Evolutionary conservation across 352 stramenopile species (phyloP).

Genomic region (Elongisporangium prolatum): DNA sequence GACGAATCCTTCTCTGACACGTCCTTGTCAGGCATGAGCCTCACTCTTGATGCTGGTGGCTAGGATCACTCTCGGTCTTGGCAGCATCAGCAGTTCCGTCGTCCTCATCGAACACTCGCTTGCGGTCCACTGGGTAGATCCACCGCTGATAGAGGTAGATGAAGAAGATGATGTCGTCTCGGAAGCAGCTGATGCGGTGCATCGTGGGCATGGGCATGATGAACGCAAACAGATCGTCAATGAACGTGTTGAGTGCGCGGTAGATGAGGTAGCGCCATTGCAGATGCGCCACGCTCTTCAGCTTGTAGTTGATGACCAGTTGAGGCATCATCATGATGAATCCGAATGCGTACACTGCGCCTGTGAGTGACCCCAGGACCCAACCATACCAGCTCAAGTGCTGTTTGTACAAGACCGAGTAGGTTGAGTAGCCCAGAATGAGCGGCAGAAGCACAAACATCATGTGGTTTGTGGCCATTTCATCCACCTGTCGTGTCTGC

Average conservation of each 20-base stretch:
- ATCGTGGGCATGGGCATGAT: slow-evolving; percentile 91
- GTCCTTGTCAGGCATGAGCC: too few relatives aligned
- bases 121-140: slow-evolving; percentile 83
- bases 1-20: too few relatives aligned
- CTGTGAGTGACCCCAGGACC: slow-evolving; percentile 83
- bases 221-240: slow-evolving; percentile 91
- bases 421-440: slow-evolving; percentile 69
- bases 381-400: slow-evolving; percentile 83
- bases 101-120: slow-evolving; percentile 40
- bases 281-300: slow-evolving; percentile 89
- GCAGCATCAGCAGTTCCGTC: slow-evolving; percentile 10
- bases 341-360: slow-evolving; percentile 87
- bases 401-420: slow-evolving; percentile 80
- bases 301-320: slow-evolving; percentile 92
- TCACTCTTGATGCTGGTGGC: too few relatives aligned
- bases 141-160: slow-evolving; percentile 90
- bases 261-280: slow-evolving; percentile 96
- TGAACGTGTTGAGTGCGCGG: slow-evolving; percentile 91
- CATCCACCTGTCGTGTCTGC: slow-evolving; percentile 67
- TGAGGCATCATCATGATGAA: slow-evolving; percentile 91
- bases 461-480: slow-evolving; percentile 82
- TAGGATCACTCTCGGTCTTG: too few relatives aligned
- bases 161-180: slow-evolving; percentile 90
- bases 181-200: slow-evolving; percentile 86
- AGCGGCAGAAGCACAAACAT: slow-evolving; percentile 71